These are phyloP conservation scores for Colletotrichum brevisporum DNA, from an alignment of 2,329 filamentous ascomycete species.

Conservation along the genomic window DNA sequence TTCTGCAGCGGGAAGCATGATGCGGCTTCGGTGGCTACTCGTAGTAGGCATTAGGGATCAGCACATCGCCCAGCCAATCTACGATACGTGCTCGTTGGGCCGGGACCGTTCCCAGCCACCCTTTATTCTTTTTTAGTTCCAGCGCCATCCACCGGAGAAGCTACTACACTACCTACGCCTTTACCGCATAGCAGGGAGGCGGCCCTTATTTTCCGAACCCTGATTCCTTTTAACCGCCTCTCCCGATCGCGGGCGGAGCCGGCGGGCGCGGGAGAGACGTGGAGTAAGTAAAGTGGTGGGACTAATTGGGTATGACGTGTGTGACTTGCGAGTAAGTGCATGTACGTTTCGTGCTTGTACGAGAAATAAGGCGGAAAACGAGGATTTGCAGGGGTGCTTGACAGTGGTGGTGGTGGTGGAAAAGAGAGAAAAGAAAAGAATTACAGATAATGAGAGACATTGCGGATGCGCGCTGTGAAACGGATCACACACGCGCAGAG, in stretches of 20 bases:
- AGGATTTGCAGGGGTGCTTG: too few relatives aligned
- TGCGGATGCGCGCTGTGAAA: too few relatives aligned
- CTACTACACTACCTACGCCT: background rate
- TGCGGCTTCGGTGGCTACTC: background rate
- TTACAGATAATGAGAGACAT: too few relatives aligned
- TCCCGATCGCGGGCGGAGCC: conserved; percentile 5
- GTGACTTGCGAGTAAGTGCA: too few relatives aligned
- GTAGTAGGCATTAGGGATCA: too few relatives aligned
- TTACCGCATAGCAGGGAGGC: background rate
- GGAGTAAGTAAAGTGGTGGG: too few relatives aligned
- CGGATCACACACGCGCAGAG: background rate
- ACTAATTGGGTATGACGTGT: too few relatives aligned
- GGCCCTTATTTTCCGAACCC: background rate
- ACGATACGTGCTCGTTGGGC: background rate
- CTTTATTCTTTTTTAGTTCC: background rate
- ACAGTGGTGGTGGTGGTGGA: too few relatives aligned
- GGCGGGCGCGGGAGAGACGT: background rate
- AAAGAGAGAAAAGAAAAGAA: too few relatives aligned
- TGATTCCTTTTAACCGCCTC: conserved; percentile 11
- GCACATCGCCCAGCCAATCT: background rate
- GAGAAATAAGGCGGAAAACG: too few relatives aligned
- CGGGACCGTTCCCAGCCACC: conserved; percentile 2
- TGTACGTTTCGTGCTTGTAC: too few relatives aligned
- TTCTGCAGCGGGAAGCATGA: conserved; percentile 33
- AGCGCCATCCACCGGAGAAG: background rate